phyloP scores from a whole-genome alignment of 768 basidiomycete species.

The Mycena indigotica region DNA sequence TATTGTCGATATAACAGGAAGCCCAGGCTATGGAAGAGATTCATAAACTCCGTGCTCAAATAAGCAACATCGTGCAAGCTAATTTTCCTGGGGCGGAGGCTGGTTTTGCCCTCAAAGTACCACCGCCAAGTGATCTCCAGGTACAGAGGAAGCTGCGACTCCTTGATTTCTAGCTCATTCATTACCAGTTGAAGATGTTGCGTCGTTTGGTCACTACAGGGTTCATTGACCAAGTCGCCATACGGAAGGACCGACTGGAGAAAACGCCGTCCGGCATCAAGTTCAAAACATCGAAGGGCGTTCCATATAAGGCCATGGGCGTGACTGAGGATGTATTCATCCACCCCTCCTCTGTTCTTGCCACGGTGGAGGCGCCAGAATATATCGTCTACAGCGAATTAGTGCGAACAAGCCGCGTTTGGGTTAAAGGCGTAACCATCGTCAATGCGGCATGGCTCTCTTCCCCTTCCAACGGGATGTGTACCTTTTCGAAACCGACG shows the following conservation, averaged over 20 bases:
- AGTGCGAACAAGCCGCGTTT: slow-evolving; percentile 70
- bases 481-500: slow-evolving; percentile 85
- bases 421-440: slow-evolving; percentile 84
- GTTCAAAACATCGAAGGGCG: slow-evolving; percentile 73
- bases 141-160: slow-evolving; percentile 50
- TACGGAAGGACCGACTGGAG: slow-evolving; percentile 81
- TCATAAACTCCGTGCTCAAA: slow-evolving; percentile 89
- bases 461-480: slow-evolving; percentile 76
- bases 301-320: slow-evolving; percentile 82
- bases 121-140: slow-evolving; percentile 79
- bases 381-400: slow-evolving; percentile 86
- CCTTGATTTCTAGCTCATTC: neutral
- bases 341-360: slow-evolving; percentile 85
- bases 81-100: slow-evolving; percentile 70
- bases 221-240: slow-evolving; percentile 94
- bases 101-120: slow-evolving; percentile 63
- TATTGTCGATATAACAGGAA: neutral
- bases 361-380: slow-evolving; percentile 73
- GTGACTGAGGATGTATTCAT: slow-evolving; percentile 87
- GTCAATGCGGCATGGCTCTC: slow-evolving; percentile 90
- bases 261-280: slow-evolving; percentile 63
- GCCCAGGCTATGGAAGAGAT: slow-evolving; percentile 96
- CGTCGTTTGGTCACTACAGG: slow-evolving; percentile 85
- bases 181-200: slow-evolving; percentile 77
- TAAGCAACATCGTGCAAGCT: slow-evolving; percentile 79